phyloP scores from a whole-genome alignment of 345 rosid species.

The Salix dunnii region DNA sequence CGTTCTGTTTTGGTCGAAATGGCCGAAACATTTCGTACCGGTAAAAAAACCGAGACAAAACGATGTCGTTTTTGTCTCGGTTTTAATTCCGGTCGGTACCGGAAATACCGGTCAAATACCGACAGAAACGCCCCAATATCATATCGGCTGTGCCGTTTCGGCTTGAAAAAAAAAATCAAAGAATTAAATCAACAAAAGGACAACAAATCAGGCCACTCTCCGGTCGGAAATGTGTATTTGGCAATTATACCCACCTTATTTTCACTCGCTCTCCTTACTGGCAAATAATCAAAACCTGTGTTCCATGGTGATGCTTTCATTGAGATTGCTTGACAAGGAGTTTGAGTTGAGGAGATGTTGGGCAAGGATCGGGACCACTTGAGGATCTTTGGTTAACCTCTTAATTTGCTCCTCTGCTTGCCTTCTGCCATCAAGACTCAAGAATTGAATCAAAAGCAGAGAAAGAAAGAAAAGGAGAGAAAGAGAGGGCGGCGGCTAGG shows the following conservation, averaged over 20 bases:
- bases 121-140: too few relatives aligned
- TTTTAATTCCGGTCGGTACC: too few relatives aligned
- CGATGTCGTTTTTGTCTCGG: too few relatives aligned
- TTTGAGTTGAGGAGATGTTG: slow-evolving; percentile 85
- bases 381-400: slow-evolving; percentile 93
- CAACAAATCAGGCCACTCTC: slow-evolving; percentile 95
- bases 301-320: slow-evolving; percentile 92
- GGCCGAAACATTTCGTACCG: too few relatives aligned
- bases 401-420: slow-evolving; percentile 99
- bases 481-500: background rate
- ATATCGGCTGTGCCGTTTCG: too few relatives aligned
- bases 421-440: slow-evolving; percentile 93
- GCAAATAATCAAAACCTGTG: slow-evolving; percentile 57
- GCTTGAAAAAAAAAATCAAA: too few relatives aligned
- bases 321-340: slow-evolving; percentile 78
- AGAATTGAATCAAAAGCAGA: slow-evolving; percentile 82
- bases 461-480: background rate
- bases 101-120: too few relatives aligned
- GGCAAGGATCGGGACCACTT: slow-evolving; percentile 88
- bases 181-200: too few relatives aligned
- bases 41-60: too few relatives aligned
- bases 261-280: slow-evolving; percentile 95
- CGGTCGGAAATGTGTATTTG: slow-evolving; percentile 87
- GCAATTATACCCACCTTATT: slow-evolving; percentile 92
- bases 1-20: too few relatives aligned